Base-by-base conservation (phyloP, 441 rosid species). In the Croton setiger region DNA sequence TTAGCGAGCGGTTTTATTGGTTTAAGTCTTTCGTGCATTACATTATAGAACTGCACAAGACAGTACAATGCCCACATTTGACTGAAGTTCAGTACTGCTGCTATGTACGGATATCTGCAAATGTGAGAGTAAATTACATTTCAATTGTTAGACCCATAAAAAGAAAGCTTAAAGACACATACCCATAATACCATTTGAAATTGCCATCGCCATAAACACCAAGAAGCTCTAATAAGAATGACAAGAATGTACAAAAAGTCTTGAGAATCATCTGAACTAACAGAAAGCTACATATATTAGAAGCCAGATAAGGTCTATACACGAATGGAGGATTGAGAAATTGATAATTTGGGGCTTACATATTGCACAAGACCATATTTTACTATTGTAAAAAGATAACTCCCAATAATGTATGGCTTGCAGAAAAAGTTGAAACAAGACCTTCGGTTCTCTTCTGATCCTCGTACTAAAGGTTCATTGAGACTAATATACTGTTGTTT, bases 1-100 rank as follows among this genome's bases (percentile, higher is more conserved):
- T 90, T 94, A 8, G 94, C 90, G 12, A 90, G 81, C 1, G 97
- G 98, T 81, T 80, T 90, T 75, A 92, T 92, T 7, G 83, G 82
- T 64, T 75, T 78, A 51, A 94, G 93, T 20, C 86, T 81, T 78
- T 90, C 92, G 44, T 88, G 93, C 11, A 87, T 86, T 20, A 77
- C 91, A 53, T 85, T 84, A 68, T 90, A 94, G 90, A 94, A 90
- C 82, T 90, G 95, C 48, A 94, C 86, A 7, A 94, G 85, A 87
- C 98, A 92, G 78, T 84, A 91, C 36, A 92, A 69, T 63, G 94
- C 97, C 94, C 98, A 94, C 97, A 87, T 87, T 77, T 88, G 97
- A 79, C 99, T 94, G 82, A 94, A 94, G 86, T 94, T 94, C 70
- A 90, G 73, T 31, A 88, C 86, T 67, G 85, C 76, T 4, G 82